Percentiles rank a stretch among this genome's conserved stretches.
These are phyloP conservation scores for Chaetomiaceae sp. DNA, from an alignment of 2,329 filamentous ascomycete species.

Conservation along the genomic window DNA sequence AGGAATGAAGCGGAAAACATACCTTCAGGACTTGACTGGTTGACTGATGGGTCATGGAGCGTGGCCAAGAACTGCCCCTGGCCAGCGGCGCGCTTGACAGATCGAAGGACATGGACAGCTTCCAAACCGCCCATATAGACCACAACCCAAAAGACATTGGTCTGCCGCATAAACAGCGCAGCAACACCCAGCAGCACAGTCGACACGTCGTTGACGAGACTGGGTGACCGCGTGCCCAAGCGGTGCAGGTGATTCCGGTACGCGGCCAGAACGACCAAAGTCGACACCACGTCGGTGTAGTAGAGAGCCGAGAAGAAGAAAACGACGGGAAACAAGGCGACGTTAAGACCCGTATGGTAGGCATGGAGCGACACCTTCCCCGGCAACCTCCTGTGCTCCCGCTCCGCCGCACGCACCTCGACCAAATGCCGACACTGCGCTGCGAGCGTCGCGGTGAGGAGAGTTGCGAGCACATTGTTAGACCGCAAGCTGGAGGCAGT, in stretches of 20 bases:
- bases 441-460: slow-evolving; percentile 39
- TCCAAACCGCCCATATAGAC: slow-evolving; percentile 64
- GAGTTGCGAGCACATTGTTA: slow-evolving; percentile 42
- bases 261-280: slow-evolving; percentile 63
- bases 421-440: slow-evolving; percentile 48
- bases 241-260: slow-evolving; percentile 54
- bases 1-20: slow-evolving; percentile 17
- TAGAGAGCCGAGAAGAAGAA: slow-evolving; percentile 97
- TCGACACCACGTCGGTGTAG: slow-evolving; percentile 88
- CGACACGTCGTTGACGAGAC: slow-evolving; percentile 35
- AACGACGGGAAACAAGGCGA: slow-evolving; percentile 77
- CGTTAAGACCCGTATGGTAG: slow-evolving; percentile 65
- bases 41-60: slow-evolving; percentile 49
- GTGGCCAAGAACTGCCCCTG: slow-evolving; percentile 19
- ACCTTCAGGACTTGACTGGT: slow-evolving; percentile 46
- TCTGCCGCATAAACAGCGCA: slow-evolving; percentile 77
- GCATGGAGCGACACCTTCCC: slow-evolving; percentile 30
- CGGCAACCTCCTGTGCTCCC: slow-evolving; percentile 15
- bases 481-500: slow-evolving; percentile 40
- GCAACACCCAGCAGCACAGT: slow-evolving; percentile 54
- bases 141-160: slow-evolving; percentile 93
- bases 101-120: slow-evolving; percentile 45
- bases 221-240: slow-evolving; percentile 29
- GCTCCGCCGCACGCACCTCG: slow-evolving; percentile 36
- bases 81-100: slow-evolving; percentile 31